These are phyloP conservation scores for Leptodermis oblonga DNA, from an alignment of 257 asterid genomes.

Conservation along the genomic window DNA sequence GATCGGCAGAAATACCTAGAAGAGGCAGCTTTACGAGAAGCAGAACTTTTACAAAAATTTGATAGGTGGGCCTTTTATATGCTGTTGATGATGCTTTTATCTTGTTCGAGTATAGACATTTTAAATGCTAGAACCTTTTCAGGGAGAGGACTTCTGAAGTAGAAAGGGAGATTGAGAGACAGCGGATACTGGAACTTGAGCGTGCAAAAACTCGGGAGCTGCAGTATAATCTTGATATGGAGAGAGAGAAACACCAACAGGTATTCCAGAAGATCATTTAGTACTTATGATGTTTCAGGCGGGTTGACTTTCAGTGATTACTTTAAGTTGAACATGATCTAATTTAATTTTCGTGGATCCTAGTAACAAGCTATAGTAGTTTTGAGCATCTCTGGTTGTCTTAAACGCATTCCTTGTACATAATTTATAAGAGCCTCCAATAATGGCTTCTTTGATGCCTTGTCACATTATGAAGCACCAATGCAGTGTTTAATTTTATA, in stretches of 20 bases:
- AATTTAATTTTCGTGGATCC: neutral
- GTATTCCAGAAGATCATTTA: conserved; percentile 37
- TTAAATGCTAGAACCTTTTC: conserved; percentile 16
- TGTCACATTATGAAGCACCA: neutral
- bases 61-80: conserved; percentile 53
- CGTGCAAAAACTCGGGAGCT: conserved; percentile 88
- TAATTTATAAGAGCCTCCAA: neutral
- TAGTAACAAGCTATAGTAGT: no score
- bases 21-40: conserved; percentile 86
- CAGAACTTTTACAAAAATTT: conserved; percentile 77
- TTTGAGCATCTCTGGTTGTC: neutral
- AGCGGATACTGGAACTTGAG: conserved; percentile 73
- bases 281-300: neutral
- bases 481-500: neutral
- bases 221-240: conserved; percentile 86
- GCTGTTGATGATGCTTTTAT: conserved; percentile 6
- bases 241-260: conserved; percentile 94
- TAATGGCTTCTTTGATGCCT: neutral
- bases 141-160: conserved; percentile 77
- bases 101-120: neutral
- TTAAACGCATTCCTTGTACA: neutral
- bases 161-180: conserved; percentile 92
- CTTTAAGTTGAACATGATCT: neutral
- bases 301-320: neutral
- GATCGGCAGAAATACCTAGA: conserved; percentile 73